phyloP scores from a whole-genome alignment of 768 basidiomycete genomes.

The Nidularia sp. region DNA sequence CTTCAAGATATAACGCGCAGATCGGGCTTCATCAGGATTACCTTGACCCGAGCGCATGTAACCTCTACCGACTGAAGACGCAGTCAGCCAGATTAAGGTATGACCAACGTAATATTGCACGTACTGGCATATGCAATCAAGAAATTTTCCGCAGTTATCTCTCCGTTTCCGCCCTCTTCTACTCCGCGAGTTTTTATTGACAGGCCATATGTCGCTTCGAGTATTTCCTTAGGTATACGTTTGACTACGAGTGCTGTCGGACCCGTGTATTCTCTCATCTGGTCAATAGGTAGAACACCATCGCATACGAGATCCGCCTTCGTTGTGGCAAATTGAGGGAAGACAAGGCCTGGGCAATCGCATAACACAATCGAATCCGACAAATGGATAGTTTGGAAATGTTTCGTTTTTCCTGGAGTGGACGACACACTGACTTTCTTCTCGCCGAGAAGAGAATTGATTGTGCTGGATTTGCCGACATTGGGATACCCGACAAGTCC shows the following conservation, averaged over 20 bases:
- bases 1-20: slow-evolving; percentile 89
- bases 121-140: slow-evolving; percentile 89
- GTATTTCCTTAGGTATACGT: slow-evolving; percentile 73
- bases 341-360: slow-evolving; percentile 97
- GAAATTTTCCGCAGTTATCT: slow-evolving; percentile 72
- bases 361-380: slow-evolving; percentile 84
- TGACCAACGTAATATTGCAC: slow-evolving; percentile 22
- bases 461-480: slow-evolving; percentile 97
- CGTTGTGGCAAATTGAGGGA: slow-evolving; percentile 97
- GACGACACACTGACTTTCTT: slow-evolving; percentile 98
- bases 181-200: slow-evolving; percentile 54
- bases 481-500: slow-evolving; percentile 98
- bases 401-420: slow-evolving; percentile 98
- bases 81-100: too few species aligned
- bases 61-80: slow-evolving; percentile 78
- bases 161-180: slow-evolving; percentile 85
- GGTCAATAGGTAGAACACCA: slow-evolving; percentile 96
- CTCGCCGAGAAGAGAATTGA: slow-evolving; percentile 92
- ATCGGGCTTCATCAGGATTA: slow-evolving; percentile 93
- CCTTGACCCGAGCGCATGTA: slow-evolving; percentile 93
- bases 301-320: slow-evolving; percentile 96
- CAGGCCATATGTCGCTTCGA: slow-evolving; percentile 91
- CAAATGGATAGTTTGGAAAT: slow-evolving; percentile 97
- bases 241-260: slow-evolving; percentile 75
- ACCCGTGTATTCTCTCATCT: slow-evolving; percentile 89